Percentiles rank a stretch among this genome's conserved stretches.
Evolutionary conservation across 805 yeast species (phyloP).

Genomic region (Komagataella ulmi): DNA sequence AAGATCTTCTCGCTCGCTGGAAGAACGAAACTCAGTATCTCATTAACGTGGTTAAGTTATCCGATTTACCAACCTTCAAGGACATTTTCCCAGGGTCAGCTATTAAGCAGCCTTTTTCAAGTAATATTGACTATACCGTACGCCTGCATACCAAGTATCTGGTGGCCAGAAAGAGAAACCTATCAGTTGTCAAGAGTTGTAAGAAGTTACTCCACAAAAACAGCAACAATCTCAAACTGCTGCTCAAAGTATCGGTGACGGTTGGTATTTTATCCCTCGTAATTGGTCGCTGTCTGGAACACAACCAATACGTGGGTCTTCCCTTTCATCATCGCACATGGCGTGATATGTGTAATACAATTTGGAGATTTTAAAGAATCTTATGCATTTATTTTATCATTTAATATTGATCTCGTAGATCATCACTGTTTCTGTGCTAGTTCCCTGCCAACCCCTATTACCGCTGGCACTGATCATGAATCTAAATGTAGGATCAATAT

Average conservation of each 20-base stretch:
- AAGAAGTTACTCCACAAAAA: background rate
- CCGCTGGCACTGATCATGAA: slow-evolving; percentile 90
- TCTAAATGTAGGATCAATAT: slow-evolving; percentile 77
- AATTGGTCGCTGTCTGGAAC: background rate
- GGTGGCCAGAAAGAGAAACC: background rate
- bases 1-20: background rate
- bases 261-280: background rate
- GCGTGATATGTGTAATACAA: background rate
- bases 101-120: background rate
- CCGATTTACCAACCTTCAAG: background rate
- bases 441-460: slow-evolving; percentile 89
- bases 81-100: background rate
- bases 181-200: background rate
- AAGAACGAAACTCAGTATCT: background rate
- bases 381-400: background rate
- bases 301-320: background rate
- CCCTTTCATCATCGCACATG: background rate
- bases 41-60: background rate
- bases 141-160: background rate
- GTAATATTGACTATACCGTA: background rate
- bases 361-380: background rate
- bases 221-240: background rate
- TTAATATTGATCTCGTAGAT: slow-evolving; percentile 57
- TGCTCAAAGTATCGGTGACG: background rate
- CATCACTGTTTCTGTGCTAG: slow-evolving; percentile 65